Conservation (phyloP, 495 filamentous ascomycete genomes). For the Podospora tetraspora region DNA sequence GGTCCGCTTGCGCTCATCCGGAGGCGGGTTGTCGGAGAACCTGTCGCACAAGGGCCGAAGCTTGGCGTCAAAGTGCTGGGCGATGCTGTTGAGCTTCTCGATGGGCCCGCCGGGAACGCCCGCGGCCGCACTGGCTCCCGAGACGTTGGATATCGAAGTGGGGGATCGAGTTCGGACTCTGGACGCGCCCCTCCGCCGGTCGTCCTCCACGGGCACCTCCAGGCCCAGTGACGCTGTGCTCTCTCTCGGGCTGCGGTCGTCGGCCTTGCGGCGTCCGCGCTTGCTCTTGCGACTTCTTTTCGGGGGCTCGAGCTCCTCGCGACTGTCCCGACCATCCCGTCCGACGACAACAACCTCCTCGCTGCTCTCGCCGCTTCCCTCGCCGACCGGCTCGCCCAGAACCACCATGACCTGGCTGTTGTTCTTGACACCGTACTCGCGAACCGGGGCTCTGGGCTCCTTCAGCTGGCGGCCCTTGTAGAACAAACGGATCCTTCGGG, state of each 20-base stretch:
- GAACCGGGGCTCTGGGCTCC: slow-evolving; percentile 57
- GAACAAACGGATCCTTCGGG: slow-evolving; percentile 58
- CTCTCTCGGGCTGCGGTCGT: slow-evolving; percentile 34
- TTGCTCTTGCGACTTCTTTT: slow-evolving; percentile 22
- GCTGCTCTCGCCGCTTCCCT: slow-evolving; percentile 49
- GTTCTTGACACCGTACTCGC: slow-evolving; percentile 72
- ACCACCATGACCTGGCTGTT: slow-evolving; percentile 62
- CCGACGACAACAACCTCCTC: slow-evolving; percentile 41
- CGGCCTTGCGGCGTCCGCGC: slow-evolving; percentile 20
- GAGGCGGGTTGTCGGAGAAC: slow-evolving; percentile 62
- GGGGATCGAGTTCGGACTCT: slow-evolving; percentile 29
- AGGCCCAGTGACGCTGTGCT: slow-evolving; percentile 34
- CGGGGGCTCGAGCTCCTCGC: slow-evolving; percentile 13
- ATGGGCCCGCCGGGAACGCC: slow-evolving; percentile 46
- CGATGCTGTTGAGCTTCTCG: slow-evolving; percentile 68
- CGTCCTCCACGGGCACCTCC: slow-evolving; percentile 21
- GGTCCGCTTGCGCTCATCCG: slow-evolving; percentile 62
- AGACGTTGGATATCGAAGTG: slow-evolving; percentile 15
- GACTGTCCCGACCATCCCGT: slow-evolving; percentile 21
- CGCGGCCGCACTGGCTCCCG: slow-evolving; percentile 23
- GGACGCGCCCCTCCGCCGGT: slow-evolving; percentile 20
- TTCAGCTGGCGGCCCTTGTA: slow-evolving; percentile 78
- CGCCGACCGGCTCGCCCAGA: slow-evolving; percentile 47
- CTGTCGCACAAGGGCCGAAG: slow-evolving; percentile 61
- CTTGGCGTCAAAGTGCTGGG: slow-evolving; percentile 57